Evolutionary conservation across 495 filamentous ascomycete genomes (phyloP).

Genomic region (Lophiostoma macrostomum): DNA sequence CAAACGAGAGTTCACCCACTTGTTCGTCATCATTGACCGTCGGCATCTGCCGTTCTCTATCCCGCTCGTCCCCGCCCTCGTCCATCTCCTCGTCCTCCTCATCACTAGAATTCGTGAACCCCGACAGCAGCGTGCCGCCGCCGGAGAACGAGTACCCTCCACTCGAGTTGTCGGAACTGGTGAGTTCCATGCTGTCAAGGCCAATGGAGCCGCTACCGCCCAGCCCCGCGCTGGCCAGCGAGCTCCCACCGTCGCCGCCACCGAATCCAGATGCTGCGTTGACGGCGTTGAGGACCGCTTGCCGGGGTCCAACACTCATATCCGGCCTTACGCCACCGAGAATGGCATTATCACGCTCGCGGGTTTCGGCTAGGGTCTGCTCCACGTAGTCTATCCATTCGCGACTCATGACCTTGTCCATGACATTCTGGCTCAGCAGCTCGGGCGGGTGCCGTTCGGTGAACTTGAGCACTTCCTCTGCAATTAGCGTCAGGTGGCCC

Average conservation of each 20-base stretch:
- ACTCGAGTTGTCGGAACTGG: conserved; percentile 60
- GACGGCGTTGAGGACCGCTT: conserved; percentile 61
- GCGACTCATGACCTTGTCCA: conserved; percentile 81
- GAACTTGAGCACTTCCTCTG: conserved; percentile 98
- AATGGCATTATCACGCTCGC: conserved; percentile 96
- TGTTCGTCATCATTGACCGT: conserved; percentile 54
- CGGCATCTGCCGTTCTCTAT: conserved; percentile 28
- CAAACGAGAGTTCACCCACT: conserved; percentile 63
- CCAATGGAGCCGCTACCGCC: conserved; percentile 46
- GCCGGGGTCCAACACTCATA: conserved; percentile 66
- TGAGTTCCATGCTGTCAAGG: conserved; percentile 75
- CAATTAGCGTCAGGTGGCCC: conserved; percentile 96
- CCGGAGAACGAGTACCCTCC: conserved; percentile 62
- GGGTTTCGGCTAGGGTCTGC: conserved; percentile 85
- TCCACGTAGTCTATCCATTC: conserved; percentile 97
- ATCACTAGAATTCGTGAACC: conserved; percentile 93
- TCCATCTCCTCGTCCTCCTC: conserved; percentile 96
- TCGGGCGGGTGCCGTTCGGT: conserved; percentile 91
- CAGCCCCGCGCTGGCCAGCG: conserved; percentile 13
- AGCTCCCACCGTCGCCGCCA: conserved; percentile 35
- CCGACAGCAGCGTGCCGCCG: conserved; percentile 62
- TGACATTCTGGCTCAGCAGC: conserved; percentile 73
- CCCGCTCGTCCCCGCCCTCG: conserved; percentile 63
- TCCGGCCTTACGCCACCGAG: conserved; percentile 95
- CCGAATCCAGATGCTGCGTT: conserved; percentile 59